Percentiles rank a stretch among this genome's conserved stretches.
Conservation (phyloP, 345 rosid genomes). For the Gossypium longicalyx region DNA sequence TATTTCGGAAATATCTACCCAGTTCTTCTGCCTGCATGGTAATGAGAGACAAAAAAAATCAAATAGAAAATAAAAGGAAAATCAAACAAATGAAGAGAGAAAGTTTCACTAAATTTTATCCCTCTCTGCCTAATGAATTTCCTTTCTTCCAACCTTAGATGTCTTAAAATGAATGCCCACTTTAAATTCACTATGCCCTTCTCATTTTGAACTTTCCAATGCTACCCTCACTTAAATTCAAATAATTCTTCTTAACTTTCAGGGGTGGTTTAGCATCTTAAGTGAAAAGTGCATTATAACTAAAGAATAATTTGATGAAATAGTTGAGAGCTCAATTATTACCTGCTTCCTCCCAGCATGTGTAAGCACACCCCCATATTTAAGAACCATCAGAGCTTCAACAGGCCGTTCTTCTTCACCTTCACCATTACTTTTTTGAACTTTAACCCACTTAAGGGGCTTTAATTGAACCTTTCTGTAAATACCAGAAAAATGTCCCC, state of each 20-base stretch:
- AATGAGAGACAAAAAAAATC: not conserved
- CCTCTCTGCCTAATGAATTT: not conserved
- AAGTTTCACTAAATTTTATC: too few relatives aligned
- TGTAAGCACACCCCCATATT: conserved; percentile 98
- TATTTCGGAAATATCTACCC: conserved; percentile 93
- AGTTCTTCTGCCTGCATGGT: conserved; percentile 90
- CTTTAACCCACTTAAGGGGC: conserved; percentile 89
- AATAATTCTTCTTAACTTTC: not conserved
- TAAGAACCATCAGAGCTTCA: conserved; percentile 98
- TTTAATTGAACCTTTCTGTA: conserved; percentile 97
- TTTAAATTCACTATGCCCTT: conserved; percentile 1
- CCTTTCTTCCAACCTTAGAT: not conserved
- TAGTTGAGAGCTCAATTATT: not conserved
- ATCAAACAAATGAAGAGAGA: conserved; percentile 6
- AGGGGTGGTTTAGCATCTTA: not conserved
- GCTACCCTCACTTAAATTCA: not conserved
- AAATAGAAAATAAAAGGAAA: not conserved
- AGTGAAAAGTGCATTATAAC: not conserved
- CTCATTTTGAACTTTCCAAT: not conserved
- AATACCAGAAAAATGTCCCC: conserved; percentile 98
- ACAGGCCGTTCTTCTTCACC: conserved; percentile 95
- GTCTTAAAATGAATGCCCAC: conserved; percentile 3
- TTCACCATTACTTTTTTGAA: conserved; percentile 69
- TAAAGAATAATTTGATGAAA: not conserved
- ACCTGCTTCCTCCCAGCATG: conserved; percentile 99